Evolutionary conservation across 768 basidiomycete genomes (phyloP).

Genomic region (Lyophyllum decastes): DNA sequence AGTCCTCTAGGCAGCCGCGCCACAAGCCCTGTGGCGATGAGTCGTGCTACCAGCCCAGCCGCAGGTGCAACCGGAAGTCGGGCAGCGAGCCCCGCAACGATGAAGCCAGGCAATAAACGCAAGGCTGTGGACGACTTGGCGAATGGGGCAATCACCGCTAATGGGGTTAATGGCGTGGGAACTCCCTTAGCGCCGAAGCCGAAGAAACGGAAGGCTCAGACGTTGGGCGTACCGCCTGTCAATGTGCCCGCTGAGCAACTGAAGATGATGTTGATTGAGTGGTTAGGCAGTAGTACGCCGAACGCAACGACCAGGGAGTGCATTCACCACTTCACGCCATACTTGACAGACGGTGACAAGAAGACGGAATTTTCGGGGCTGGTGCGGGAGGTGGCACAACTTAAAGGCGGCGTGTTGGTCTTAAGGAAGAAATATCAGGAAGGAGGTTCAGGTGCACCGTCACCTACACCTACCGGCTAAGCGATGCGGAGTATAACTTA

Average conservation of each 20-base stretch:
- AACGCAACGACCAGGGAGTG: slow-evolving; percentile 77
- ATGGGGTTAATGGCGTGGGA: slow-evolving; percentile 15
- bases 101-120: slow-evolving; percentile 40
- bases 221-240: slow-evolving; percentile 28
- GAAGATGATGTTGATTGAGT: slow-evolving; percentile 70
- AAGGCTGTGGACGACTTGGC: slow-evolving; percentile 42
- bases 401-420: slow-evolving; percentile 66
- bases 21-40: slow-evolving; percentile 45
- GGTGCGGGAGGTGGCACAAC: slow-evolving; percentile 76
- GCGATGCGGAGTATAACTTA: not conserved
- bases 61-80: slow-evolving; percentile 22
- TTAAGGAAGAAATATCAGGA: slow-evolving; percentile 44
- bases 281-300: slow-evolving; percentile 68
- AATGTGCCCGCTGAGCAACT: slow-evolving; percentile 56
- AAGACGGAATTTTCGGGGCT: slow-evolving; percentile 77
- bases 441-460: slow-evolving; percentile 35
- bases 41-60: slow-evolving; percentile 48
- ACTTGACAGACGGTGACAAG: slow-evolving; percentile 67
- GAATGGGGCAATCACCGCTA: slow-evolving; percentile 21
- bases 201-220: slow-evolving; percentile 63
- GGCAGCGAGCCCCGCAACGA: slow-evolving; percentile 31
- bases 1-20: slow-evolving; percentile 65
- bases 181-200: slow-evolving; percentile 28
- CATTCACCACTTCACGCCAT: slow-evolving; percentile 78
- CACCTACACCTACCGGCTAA: slow-evolving; percentile 20